These are phyloP conservation scores for Wolfiporia cocos DNA, from an alignment of 1,284 basidiomycete species.

Conservation along the genomic window DNA sequence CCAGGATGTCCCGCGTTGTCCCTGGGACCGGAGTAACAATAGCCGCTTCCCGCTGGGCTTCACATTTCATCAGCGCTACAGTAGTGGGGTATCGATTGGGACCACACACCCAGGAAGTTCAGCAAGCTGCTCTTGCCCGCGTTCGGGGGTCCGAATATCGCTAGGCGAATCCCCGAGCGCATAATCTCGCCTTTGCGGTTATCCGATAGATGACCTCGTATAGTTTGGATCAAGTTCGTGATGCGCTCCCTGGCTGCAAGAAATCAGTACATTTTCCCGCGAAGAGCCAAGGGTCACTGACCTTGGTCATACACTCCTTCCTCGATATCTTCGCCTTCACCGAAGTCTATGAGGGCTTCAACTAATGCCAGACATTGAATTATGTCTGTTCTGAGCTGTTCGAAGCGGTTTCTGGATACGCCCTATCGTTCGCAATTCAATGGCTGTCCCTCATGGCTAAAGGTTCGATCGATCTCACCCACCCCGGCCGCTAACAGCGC, in stretches of 20 bases:
- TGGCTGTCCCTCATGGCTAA: neutral
- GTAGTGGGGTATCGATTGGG: neutral
- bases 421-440: constrained; percentile 40
- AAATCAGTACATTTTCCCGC: neutral
- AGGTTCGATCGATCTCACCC: constrained; percentile 14
- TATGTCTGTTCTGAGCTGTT: constrained; percentile 56
- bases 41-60: constrained; percentile 81
- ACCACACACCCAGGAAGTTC: constrained; percentile 67
- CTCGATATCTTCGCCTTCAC: constrained; percentile 84
- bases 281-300: constrained; percentile 16
- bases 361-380: constrained; percentile 70
- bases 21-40: constrained; percentile 85
- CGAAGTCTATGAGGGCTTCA: constrained; percentile 89
- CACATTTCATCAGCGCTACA: neutral
- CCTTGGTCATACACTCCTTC: constrained; percentile 67
- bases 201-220: constrained; percentile 57
- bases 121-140: constrained; percentile 84
- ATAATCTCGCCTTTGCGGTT: constrained; percentile 76
- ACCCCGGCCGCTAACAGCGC: constrained; percentile 68
- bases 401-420: constrained; percentile 48
- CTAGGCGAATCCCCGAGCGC: constrained; percentile 73
- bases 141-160: constrained; percentile 88
- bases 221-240: constrained; percentile 38
- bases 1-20: constrained; percentile 83
- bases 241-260: constrained; percentile 44